Base-by-base conservation (phyloP, 805 yeast genomes). In the Saturnispora halmiae region DNA sequence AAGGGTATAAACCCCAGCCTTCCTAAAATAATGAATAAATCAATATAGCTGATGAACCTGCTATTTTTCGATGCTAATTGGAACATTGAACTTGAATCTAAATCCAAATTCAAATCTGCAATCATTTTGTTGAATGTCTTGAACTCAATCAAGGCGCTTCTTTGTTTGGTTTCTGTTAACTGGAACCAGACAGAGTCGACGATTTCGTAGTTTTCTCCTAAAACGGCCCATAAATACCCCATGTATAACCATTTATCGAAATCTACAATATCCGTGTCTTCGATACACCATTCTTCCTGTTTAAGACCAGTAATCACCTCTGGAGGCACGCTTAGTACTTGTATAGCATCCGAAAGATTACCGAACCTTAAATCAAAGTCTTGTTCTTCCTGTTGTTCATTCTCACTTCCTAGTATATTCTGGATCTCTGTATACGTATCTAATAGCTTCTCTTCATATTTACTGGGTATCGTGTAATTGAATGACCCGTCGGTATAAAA, bases 11-110 rank as follows among this genome's bases (percentile, higher is more conserved):
- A 60, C 4, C 77, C 77, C 15, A 72, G 44, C 45, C 69, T 67
- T 1, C 78, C 79, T 42, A 74, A 45, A 9, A 70, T 53, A 41
- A 63, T 57, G 5, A 70, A 75, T 49, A 73, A 69, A 47, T 74
- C 77, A 30, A 62, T 49, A 42, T 68, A 70, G 4, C 59, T 60
- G 16, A 73, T 46, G 24, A 49, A 52, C 1, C 54, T 53, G 22
- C 64, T 56, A 0, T 70, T 70, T 16, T 59, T 51, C 1, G 69
- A 61, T 1, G 68, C 70, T 10, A 64, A 59, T 7, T 67, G 61
- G 18, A 72, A 52, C 77, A 72, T 72, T 6, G 41, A 40, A 3
- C 34, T 33, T 2, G 36, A 19, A 40, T 67, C 71, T n/a, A 66
- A 50, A 8, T 70, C 46, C 3, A 67, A 46, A 20, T 63, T 65